Conservation (phyloP, 1,284 basidiomycete species). For the Pseudomicrostroma phylloplanum region DNA sequence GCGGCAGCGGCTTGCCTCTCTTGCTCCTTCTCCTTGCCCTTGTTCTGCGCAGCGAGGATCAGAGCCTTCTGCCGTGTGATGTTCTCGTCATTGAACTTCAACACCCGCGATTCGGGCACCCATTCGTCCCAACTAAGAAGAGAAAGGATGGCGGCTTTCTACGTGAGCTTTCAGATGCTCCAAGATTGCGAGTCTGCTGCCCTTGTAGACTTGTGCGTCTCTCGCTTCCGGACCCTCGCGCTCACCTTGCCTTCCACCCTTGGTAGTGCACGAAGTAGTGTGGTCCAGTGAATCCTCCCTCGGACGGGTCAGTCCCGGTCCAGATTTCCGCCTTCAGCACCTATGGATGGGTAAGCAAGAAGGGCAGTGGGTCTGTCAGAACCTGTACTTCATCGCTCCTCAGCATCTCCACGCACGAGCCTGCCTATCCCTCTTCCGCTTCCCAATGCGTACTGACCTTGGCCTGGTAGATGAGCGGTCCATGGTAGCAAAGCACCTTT, state of each 20-base stretch:
- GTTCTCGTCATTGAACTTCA: conserved; percentile 82
- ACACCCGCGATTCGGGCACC: conserved; percentile 74
- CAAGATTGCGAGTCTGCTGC: too few species aligned
- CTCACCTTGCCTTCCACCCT: conserved; percentile 96
- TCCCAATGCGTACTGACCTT: conserved; percentile 57
- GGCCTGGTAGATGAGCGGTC: conserved; percentile 83
- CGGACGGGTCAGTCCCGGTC: conserved; percentile 64
- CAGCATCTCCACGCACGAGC: too few species aligned
- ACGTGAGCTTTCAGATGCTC: too few species aligned
- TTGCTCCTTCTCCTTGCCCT: conserved; percentile 22
- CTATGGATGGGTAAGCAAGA: conserved; percentile 36
- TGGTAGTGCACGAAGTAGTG: conserved; percentile 98
- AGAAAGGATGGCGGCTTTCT: too few species aligned
- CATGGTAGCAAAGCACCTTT: conserved; percentile 85
- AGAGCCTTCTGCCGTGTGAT: conserved; percentile 65
- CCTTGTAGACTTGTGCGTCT: not conserved
- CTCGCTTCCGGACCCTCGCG: conserved; percentile 24
- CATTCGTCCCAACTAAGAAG: conserved; percentile 73
- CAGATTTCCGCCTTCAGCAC: conserved; percentile 74
- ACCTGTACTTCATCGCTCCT: too few species aligned
- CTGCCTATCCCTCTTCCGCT: not conserved
- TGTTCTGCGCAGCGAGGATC: conserved; percentile 45
- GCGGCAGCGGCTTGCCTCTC: conserved; percentile 15
- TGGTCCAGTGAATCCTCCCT: conserved; percentile 61
- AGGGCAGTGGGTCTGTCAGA: not conserved